Evolutionary conservation across 1,284 basidiomycete genomes (phyloP).

Genomic region (Microbotryum scabiosae): DNA sequence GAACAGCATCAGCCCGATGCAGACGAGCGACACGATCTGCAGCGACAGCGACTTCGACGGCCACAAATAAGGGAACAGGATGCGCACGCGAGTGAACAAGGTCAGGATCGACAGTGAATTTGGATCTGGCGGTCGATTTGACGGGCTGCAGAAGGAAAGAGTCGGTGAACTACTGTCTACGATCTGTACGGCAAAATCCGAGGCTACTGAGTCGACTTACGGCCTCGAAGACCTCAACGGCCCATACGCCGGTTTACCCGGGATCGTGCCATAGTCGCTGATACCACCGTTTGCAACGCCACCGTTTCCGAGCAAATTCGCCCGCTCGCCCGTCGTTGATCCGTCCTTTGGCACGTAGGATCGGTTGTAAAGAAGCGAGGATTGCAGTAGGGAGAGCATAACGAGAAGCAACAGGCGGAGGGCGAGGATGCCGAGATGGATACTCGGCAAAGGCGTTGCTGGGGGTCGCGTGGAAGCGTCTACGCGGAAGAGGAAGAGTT

Average conservation of each 20-base stretch:
- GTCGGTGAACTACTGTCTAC: background rate
- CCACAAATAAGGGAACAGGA: slow-evolving; percentile 70
- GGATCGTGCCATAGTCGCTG: no score
- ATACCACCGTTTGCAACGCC: background rate
- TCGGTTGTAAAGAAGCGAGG: slow-evolving; percentile 12
- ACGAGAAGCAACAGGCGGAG: slow-evolving; percentile 20
- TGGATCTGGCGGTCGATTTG: slow-evolving; percentile 23
- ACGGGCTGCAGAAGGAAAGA: slow-evolving; percentile 6
- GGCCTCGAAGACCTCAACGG: no score
- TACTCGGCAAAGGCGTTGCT: slow-evolving; percentile 6
- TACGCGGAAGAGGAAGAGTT: background rate
- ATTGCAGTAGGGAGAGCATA: slow-evolving; percentile 17
- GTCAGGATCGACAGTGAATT: slow-evolving; percentile 23
- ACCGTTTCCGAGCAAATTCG: slow-evolving; percentile 1
- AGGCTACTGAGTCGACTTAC: background rate
- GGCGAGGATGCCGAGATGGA: slow-evolving; percentile 16
- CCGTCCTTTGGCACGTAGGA: slow-evolving; percentile 1
- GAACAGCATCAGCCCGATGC: slow-evolving; percentile 25
- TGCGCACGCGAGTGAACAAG: slow-evolving; percentile 26
- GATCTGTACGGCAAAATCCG: background rate
- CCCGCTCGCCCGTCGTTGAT: background rate
- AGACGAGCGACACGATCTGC: slow-evolving; percentile 53
- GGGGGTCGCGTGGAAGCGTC: background rate
- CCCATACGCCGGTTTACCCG: no score
- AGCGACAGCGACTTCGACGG: slow-evolving; percentile 57